Conservation (phyloP, 2,329 filamentous ascomycete genomes). For the Claviceps pazoutovae region DNA sequence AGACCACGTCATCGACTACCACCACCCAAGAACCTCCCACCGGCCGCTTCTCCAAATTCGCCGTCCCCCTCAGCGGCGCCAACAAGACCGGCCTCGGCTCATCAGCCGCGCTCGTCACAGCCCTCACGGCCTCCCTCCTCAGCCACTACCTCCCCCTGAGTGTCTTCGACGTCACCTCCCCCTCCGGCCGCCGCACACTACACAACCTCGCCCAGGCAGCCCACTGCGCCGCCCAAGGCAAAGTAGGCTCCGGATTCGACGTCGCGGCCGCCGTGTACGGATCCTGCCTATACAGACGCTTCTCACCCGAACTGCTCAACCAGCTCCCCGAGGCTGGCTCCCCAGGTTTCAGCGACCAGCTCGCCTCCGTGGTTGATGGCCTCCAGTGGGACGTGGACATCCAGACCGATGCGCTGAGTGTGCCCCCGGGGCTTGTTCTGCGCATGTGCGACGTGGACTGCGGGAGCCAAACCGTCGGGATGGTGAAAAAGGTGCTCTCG, state of each 20-base stretch:
- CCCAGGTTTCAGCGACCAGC: conserved; percentile 49
- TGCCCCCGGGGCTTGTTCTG: conserved; percentile 62
- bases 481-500: conserved; percentile 82
- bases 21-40: conserved; percentile 5
- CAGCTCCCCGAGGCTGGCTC: conserved; percentile 51
- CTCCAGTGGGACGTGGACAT: conserved; percentile 69
- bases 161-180: conserved; percentile 42
- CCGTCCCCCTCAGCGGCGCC: conserved; percentile 58
- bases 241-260: conserved; percentile 92
- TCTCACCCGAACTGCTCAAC: conserved; percentile 64
- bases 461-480: conserved; percentile 81
- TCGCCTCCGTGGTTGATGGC: conserved; percentile 55
- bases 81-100: conserved; percentile 96
- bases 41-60: conserved; percentile 61
- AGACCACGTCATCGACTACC: conserved; percentile 18
- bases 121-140: conserved; percentile 65
- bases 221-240: conserved; percentile 92
- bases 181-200: conserved; percentile 44
- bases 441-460: conserved; percentile 96
- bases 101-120: conserved; percentile 83
- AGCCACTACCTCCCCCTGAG: conserved; percentile 53
- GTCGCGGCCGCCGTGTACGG: conserved; percentile 88
- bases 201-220: conserved; percentile 91
- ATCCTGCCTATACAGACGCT: conserved; percentile 81
- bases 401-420: conserved; percentile 49